Base-by-base conservation (phyloP, 345 rosid species). In the Melastoma malabathricum region DNA sequence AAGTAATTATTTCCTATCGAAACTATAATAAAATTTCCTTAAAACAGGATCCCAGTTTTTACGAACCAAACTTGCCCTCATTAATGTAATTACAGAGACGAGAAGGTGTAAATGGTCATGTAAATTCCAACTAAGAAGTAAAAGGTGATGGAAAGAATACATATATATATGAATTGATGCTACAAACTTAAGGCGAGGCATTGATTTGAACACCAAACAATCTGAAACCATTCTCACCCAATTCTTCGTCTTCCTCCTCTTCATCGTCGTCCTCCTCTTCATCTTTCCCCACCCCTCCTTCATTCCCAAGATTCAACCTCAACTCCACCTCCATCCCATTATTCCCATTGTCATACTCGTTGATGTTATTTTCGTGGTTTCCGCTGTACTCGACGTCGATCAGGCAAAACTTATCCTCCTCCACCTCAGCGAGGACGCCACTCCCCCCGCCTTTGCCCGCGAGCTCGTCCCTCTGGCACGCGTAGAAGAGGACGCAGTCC, bases 401-500 rank as follows among this genome's bases (percentile, higher is more conserved):
- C 41, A 61, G 39, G 18, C 9, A 55, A 41, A 48, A 54, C 31
- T 10, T 17, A n/a, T 25, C 6, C 16, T 13, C 38, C 22, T 48
- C 54, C 13, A 34, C 18, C 3, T 18, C 46, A 4, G 25, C 29
- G n/a, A n/a, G n/a, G n/a, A n/a, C n/a, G n/a, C n/a, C n/a, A n/a
- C n/a, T n/a, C n/a, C n/a, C n/a, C n/a, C n/a, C n/a, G 8, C n/a
- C 2, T 34, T 47, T 55, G 13, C 51, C 44, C 4, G 15, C 58
- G 12, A 6, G 43, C 7, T 48, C 69, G 0, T 16, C 15, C 5
- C 46, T 4, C 18, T 73, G 65, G 39, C 85, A 79, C 8, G 46
- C n/a, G 52, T 59, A 72, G 59, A 90, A 82, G 6, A 58, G 27
- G 3, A 90, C 59, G 10, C 52, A 46, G 53, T 86, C 98, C 1